Evolutionary conservation across 2,329 filamentous ascomycete species (phyloP).

Genomic region (Fusarium pseudograminearum): DNA sequence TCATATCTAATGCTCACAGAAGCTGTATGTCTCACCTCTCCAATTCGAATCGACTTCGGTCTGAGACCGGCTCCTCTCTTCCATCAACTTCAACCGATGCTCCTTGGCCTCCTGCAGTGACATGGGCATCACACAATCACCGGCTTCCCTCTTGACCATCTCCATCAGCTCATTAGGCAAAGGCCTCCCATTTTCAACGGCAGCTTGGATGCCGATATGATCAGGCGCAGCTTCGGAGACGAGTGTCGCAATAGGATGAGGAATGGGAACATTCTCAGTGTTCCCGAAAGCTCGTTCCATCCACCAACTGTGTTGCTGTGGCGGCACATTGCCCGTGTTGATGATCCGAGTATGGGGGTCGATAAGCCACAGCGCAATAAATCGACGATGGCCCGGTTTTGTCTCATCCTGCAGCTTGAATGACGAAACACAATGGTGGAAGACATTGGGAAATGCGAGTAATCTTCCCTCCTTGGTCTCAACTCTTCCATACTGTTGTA

Average conservation of each 20-base stretch:
- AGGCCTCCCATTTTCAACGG: neutral
- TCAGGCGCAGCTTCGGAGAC: neutral
- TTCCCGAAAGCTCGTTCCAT: slow-evolving; percentile 23
- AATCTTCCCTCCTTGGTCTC: slow-evolving; percentile 36
- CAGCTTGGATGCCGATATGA: slow-evolving; percentile 4
- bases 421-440: slow-evolving; percentile 43
- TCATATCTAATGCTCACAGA: slow-evolving; percentile 34
- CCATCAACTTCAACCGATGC: slow-evolving; percentile 34
- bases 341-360: slow-evolving; percentile 59
- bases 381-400: slow-evolving; percentile 63
- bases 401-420: slow-evolving; percentile 62
- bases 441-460: slow-evolving; percentile 39
- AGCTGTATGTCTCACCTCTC: slow-evolving; percentile 4
- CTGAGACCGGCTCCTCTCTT: slow-evolving; percentile 11
- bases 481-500: slow-evolving; percentile 37
- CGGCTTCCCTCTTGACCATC: slow-evolving; percentile 15
- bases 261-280: neutral
- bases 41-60: rapidly evolving
- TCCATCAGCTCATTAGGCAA: slow-evolving; percentile 29
- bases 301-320: slow-evolving; percentile 52
- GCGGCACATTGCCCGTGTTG: slow-evolving; percentile 52
- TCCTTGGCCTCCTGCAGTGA: slow-evolving; percentile 27
- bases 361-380: slow-evolving; percentile 66
- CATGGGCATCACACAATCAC: slow-evolving; percentile 16
- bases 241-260: slow-evolving; percentile 4